Evolutionary conservation across 768 basidiomycete species (phyloP).

Genomic region (Tylopilus felleus): DNA sequence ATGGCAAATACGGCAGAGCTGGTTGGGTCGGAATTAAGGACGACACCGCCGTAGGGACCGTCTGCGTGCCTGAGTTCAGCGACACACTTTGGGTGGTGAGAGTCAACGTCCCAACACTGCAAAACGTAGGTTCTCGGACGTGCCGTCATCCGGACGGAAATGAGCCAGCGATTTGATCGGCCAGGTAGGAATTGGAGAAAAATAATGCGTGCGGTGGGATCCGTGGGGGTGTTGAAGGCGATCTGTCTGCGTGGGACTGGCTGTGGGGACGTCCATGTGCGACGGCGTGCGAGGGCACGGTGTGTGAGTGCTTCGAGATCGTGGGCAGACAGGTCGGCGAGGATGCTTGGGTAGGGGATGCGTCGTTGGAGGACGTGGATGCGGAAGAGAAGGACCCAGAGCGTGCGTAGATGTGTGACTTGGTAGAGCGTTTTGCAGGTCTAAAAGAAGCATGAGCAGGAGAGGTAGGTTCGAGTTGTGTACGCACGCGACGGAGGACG

Average conservation of each 20-base stretch:
- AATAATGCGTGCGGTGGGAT: constrained; percentile 36
- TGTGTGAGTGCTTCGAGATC: constrained; percentile 44
- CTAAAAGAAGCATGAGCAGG: constrained; percentile 26
- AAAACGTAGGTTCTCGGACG: constrained; percentile 34
- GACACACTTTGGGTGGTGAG: constrained; percentile 36
- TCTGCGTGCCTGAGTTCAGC: constrained; percentile 37
- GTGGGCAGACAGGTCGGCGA: constrained; percentile 33
- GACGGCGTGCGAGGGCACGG: constrained; percentile 41
- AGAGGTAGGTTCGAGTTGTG: too few species aligned
- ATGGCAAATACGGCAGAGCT: constrained; percentile 40
- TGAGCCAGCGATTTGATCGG: constrained; percentile 40
- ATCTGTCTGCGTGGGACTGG: constrained; percentile 33
- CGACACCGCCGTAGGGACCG: constrained; percentile 40
- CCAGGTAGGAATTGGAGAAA: constrained; percentile 48
- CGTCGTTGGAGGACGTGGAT: constrained; percentile 39
- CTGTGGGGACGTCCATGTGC: constrained; percentile 46
- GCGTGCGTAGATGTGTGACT: constrained; percentile 43
- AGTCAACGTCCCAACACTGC: constrained; percentile 56
- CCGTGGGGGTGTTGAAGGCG: constrained; percentile 23
- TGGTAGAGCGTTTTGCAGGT: constrained; percentile 43
- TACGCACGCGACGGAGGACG: constrained; percentile 46
- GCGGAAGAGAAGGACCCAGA: constrained; percentile 49
- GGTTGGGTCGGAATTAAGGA: constrained; percentile 41
- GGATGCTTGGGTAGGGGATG: constrained; percentile 43
- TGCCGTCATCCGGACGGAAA: constrained; percentile 39